Evolutionary conservation across 148 eudicot genomes (phyloP), one percentile per base, ranked within the genome.

Genomic region (Chenopodium quinoa): DNA sequence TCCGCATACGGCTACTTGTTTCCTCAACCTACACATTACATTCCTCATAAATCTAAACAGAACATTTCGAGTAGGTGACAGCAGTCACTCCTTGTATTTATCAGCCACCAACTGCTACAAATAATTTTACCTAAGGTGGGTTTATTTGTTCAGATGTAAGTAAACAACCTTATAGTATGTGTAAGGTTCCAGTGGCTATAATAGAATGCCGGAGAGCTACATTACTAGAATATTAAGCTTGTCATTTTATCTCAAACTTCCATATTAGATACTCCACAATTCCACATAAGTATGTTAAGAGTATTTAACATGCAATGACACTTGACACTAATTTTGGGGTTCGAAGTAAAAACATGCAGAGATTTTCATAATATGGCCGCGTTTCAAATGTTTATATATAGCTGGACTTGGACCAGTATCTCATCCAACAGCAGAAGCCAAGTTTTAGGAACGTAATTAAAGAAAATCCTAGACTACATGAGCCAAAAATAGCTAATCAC

Each of bases 1-100:
- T 83, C 37, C 86, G 54, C 94, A 94, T 91, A 0, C 98, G 88
- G 23, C 80, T 89, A 40, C 88, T 75, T 13, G 98, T 89, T 85
- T 91, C 81, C 80, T 89, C 93, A 73, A 87, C 98, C 97, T 94
- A 85, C 79, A 85, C 29, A 62, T 23, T 20, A 20, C 71, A 50
- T 32, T 32, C 8, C 34, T 20, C 0, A 11, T 70, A 46, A 31
- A 62, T 37, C 5, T 4, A 44, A 29, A 80, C 72, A 64, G 27
- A 17, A 25, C 12, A 29, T 9, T 72, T 48, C 52, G 65, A 56
- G n/a, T 48, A 71, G 22, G 6, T 8, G 74, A n/a, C 47, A 16
- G 17, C 70, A 64, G 54, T 12, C 68, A 64, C 7, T 27, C 44
- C 44, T 40, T 40, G 44, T 40, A 40, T 40, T 40, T 34, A 40